These are phyloP conservation scores for Calonectria crousiana DNA, from an alignment of 2,329 filamentous ascomycete species.

Conservation along the genomic window DNA sequence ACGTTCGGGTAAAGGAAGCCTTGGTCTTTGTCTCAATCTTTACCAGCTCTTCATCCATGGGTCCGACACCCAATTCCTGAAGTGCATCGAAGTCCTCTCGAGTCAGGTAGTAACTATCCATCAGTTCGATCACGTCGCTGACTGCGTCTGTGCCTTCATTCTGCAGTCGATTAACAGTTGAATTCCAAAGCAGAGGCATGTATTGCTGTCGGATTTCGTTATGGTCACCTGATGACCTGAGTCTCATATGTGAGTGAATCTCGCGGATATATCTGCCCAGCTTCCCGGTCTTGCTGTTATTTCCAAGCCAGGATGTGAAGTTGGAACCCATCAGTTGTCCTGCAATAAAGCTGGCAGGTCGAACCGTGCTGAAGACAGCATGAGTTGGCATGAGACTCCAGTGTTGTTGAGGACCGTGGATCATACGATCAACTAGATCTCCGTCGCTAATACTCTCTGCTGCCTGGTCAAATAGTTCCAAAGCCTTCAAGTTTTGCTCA, in stretches of 20 bases:
- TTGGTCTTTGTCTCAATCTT: conserved; percentile 90
- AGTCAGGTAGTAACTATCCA: conserved; percentile 97
- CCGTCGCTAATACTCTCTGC: conserved; percentile 98
- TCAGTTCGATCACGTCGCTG: conserved; percentile 87
- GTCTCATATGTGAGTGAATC: conserved; percentile 96
- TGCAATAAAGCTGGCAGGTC: conserved; percentile 87
- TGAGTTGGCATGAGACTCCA: conserved; percentile 99
- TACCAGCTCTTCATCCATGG: conserved; percentile 80
- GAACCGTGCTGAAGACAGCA: conserved; percentile 93
- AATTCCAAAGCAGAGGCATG: conserved; percentile 87
- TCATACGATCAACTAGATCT: conserved; percentile 96
- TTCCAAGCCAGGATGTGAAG: conserved; percentile 94
- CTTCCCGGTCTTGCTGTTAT: conserved; percentile 88
- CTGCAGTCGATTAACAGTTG: conserved; percentile 80
- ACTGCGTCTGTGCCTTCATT: conserved; percentile 85
- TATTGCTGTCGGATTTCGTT: conserved; percentile 97
- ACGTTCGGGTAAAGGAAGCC: conserved; percentile 88
- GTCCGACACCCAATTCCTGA: conserved; percentile 89
- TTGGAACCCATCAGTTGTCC: conserved; percentile 80
- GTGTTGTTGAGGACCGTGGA: conserved; percentile 96
- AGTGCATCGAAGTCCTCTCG: conserved; percentile 95
- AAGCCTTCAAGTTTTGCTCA: conserved; percentile 81
- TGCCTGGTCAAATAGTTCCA: conserved; percentile 88
- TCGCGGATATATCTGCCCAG: conserved; percentile 88
- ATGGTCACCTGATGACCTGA: conserved; percentile 89